Percentiles rank a stretch among this genome's conserved stretches.
Evolutionary conservation across 1,284 basidiomycete species (phyloP).

Genomic region (Rhizoctonia solani): DNA sequence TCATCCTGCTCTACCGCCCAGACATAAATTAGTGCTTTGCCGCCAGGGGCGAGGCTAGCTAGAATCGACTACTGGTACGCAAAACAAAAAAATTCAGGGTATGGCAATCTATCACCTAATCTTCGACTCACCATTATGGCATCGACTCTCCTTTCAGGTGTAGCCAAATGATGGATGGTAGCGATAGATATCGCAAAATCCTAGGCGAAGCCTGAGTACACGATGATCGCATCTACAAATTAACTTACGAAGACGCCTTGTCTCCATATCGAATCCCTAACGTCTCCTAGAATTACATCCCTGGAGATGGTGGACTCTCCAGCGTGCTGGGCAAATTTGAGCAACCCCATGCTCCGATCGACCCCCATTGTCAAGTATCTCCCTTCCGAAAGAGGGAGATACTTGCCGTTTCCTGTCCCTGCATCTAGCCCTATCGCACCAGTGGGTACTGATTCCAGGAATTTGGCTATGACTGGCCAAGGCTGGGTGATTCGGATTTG

Average conservation of each 20-base stretch:
- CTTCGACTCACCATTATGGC: slow-evolving; percentile 66
- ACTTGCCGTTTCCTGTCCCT: slow-evolving; percentile 98
- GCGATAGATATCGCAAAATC: slow-evolving; percentile 95
- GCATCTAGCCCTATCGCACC: slow-evolving; percentile 90
- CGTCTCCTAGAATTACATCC: slow-evolving; percentile 79
- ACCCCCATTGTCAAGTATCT: slow-evolving; percentile 77
- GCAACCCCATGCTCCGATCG: slow-evolving; percentile 77
- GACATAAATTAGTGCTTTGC: slow-evolving; percentile 92
- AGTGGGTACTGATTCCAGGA: slow-evolving; percentile 72
- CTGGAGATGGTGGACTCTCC: slow-evolving; percentile 48
- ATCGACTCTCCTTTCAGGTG: slow-evolving; percentile 66
- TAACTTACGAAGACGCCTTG: slow-evolving; percentile 72
- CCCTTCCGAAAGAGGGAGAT: slow-evolving; percentile 69
- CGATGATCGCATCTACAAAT: slow-evolving; percentile 5
- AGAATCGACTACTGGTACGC: slow-evolving; percentile 60
- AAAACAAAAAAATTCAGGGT: not conserved
- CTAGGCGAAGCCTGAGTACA: slow-evolving; percentile 53
- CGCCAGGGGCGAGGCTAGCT: slow-evolving; percentile 60
- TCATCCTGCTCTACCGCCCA: slow-evolving; percentile 97
- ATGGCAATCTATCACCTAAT: slow-evolving; percentile 23
- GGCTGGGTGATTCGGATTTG: slow-evolving; percentile 57
- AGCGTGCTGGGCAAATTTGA: slow-evolving; percentile 71
- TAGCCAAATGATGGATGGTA: slow-evolving; percentile 92
- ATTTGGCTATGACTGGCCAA: slow-evolving; percentile 90
- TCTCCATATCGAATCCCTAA: slow-evolving; percentile 72